phyloP scores from a whole-genome alignment of 768 basidiomycete species.

The Tubosaeta sp. region DNA sequence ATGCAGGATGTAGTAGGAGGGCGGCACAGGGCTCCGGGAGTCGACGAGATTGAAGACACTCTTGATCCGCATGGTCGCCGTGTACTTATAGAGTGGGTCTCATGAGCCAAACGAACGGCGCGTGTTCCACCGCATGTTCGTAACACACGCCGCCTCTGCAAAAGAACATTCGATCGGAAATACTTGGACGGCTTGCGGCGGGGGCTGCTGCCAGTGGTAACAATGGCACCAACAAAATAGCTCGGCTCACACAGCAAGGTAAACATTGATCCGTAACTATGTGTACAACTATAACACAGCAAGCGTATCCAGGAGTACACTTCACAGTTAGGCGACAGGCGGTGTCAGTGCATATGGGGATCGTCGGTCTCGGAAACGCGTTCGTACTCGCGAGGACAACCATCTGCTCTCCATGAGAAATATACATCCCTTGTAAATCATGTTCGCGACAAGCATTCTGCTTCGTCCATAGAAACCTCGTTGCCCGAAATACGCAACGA shows the following conservation, averaged over 20 bases:
- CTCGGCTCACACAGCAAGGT: neutral
- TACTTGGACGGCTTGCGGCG: neutral
- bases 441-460: slow-evolving; percentile 92
- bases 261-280: no score
- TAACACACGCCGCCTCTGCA: neutral
- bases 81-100: neutral
- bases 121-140: neutral
- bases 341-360: slow-evolving; percentile 44
- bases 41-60: no score
- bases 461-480: slow-evolving; percentile 71
- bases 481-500: slow-evolving; percentile 69
- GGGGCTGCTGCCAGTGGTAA: neutral
- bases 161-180: neutral
- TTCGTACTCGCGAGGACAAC: slow-evolving; percentile 81
- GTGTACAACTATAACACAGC: no score
- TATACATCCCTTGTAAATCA: slow-evolving; percentile 94
- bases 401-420: slow-evolving; percentile 93
- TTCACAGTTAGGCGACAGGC: no score
- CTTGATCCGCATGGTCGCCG: neutral
- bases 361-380: slow-evolving; percentile 75
- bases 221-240: no score
- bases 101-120: neutral
- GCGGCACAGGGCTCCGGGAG: no score
- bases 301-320: no score
- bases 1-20: no score